Evolutionary conservation across 176 grass and related monocot genomes (phyloP).

Genomic region (Carex littledalei): DNA sequence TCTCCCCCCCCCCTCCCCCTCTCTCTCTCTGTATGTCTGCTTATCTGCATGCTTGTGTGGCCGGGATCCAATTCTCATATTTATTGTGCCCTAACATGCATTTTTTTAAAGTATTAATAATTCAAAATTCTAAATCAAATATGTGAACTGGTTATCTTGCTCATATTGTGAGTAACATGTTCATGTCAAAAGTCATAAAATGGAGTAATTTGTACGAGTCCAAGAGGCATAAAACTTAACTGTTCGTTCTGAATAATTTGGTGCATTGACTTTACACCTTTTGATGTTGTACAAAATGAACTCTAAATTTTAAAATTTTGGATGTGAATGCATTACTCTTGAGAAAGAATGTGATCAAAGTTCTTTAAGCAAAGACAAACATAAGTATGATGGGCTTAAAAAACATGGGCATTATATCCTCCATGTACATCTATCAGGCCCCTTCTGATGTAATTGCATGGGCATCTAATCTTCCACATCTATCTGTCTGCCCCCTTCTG

Average conservation of each 20-base stretch:
- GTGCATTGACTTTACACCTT: neutral
- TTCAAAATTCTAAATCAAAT: neutral
- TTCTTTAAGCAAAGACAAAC: neutral
- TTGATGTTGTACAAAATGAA: neutral
- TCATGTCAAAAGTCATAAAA: neutral
- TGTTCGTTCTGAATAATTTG: neutral
- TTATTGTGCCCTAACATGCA: neutral
- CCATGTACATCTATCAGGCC: neutral
- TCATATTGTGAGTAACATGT: neutral
- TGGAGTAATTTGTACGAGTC: neutral
- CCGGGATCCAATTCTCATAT: neutral
- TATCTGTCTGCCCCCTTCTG: constrained; percentile 6
- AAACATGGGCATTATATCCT: neutral
- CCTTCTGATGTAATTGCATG: neutral
- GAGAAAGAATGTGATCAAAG: neutral
- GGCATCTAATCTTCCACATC: neutral
- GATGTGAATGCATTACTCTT: neutral
- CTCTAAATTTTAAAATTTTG: neutral
- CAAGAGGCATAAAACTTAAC: neutral
- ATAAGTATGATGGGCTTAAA: neutral
- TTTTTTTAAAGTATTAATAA: neutral
- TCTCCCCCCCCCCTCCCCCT: neutral
- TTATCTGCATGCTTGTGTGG: neutral
- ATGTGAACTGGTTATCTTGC: neutral
- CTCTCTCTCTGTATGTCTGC: neutral